phyloP scores from a whole-genome alignment of 176 grass and related monocot genomes.

The Musa itinerans region DNA sequence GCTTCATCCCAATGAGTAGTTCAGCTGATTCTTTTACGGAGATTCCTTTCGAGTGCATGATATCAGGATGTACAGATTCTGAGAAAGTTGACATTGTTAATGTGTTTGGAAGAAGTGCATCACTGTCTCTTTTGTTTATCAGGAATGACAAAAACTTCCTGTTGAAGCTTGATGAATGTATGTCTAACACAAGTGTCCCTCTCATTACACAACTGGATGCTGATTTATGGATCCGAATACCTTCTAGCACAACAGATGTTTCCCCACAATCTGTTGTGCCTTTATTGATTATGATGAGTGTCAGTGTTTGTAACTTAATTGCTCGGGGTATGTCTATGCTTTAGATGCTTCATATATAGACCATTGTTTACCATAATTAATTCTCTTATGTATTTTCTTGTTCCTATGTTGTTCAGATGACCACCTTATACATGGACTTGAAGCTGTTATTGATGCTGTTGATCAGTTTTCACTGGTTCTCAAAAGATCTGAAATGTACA shows the following conservation, averaged over 20 bases:
- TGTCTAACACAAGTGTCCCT: slow-evolving; percentile 40
- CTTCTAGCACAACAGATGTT: slow-evolving; percentile 34
- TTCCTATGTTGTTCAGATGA: slow-evolving; percentile 50
- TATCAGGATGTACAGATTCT: slow-evolving; percentile 43
- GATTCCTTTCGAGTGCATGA: slow-evolving; percentile 57
- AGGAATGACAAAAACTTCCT: slow-evolving; percentile 32
- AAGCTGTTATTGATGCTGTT: slow-evolving; percentile 38
- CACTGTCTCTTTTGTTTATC: slow-evolving; percentile 53
- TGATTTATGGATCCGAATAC: slow-evolving; percentile 71
- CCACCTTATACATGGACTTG: slow-evolving; percentile 47
- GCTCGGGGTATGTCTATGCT: slow-evolving; percentile 48
- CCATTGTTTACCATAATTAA: neutral
- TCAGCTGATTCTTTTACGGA: slow-evolving; percentile 44
- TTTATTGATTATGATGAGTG: slow-evolving; percentile 57
- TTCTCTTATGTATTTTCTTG: neutral
- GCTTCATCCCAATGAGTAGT: slow-evolving; percentile 48
- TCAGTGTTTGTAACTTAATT: slow-evolving; percentile 50
- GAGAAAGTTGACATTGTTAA: slow-evolving; percentile 46
- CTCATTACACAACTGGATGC: slow-evolving; percentile 71
- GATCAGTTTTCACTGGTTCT: slow-evolving; percentile 49
- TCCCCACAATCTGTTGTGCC: slow-evolving; percentile 35
- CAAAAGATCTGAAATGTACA: slow-evolving; percentile 69
- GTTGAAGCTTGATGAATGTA: slow-evolving; percentile 48
- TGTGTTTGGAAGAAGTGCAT: slow-evolving; percentile 55
- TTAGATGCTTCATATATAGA: neutral